A percentile compares a stretch with the other conserved stretches of the same genome.
phyloP scores from a whole-genome alignment of 768 basidiomycete genomes.

The Hypholoma sublateritium region DNA sequence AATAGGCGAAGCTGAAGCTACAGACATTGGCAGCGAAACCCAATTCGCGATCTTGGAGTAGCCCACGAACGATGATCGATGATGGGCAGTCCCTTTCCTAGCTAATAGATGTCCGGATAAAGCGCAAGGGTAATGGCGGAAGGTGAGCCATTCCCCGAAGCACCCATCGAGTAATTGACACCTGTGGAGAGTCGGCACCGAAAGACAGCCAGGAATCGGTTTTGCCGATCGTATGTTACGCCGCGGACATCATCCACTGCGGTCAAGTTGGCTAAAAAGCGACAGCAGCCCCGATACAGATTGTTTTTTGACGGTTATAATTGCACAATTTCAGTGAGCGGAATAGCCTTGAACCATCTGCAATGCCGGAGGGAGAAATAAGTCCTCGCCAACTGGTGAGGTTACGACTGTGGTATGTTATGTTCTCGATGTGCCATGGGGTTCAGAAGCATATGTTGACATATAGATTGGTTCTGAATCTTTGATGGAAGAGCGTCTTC shows the following conservation, averaged over 20 bases:
- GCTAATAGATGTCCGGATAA: conserved; percentile 11
- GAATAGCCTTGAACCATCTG: too few species aligned
- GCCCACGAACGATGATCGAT: not conserved
- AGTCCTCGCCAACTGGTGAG: too few species aligned
- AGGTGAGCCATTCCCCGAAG: conserved; percentile 11
- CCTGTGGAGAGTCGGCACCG: conserved; percentile 18
- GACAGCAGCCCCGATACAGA: not conserved
- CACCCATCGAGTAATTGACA: conserved; percentile 9
- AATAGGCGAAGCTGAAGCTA: not conserved
- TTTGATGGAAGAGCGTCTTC: not conserved
- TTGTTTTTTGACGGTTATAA: not conserved
- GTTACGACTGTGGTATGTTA: too few species aligned
- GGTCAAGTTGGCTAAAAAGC: not conserved
- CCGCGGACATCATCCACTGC: conserved; percentile 18
- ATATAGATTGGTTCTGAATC: not conserved
- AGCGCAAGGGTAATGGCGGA: conserved; percentile 1
- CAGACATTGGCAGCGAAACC: not conserved
- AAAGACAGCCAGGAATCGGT: conserved; percentile 8
- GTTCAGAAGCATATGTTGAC: too few species aligned
- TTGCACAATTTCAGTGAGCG: too few species aligned
- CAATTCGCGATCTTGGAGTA: not conserved
- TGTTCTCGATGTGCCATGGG: too few species aligned
- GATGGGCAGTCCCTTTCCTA: not conserved
- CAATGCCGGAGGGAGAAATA: too few species aligned
- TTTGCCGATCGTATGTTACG: conserved; percentile 6